These are phyloP conservation scores for Leccinum ochraceum DNA, from an alignment of 768 basidiomycete genomes.

Conservation along the genomic window DNA sequence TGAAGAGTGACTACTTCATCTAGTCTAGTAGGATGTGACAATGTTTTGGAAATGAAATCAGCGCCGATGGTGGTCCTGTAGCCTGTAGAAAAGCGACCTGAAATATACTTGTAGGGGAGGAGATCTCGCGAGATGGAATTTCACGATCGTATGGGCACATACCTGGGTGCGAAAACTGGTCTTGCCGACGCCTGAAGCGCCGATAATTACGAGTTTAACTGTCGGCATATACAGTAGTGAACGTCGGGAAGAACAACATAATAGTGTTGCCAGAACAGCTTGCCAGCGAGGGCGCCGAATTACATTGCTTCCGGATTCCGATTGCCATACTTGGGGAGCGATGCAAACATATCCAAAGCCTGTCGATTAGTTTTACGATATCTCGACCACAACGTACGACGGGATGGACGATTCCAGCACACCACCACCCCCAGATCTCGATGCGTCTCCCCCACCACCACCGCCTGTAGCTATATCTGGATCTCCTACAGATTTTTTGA, in stretches of 20 bases:
- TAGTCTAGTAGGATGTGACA: slow-evolving; percentile 58
- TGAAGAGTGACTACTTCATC: slow-evolving; percentile 66
- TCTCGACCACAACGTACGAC: background rate
- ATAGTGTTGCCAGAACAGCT: background rate
- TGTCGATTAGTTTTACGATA: background rate
- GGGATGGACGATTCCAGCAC: slow-evolving; percentile 29
- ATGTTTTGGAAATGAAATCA: slow-evolving; percentile 81
- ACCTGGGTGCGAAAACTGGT: slow-evolving; percentile 78
- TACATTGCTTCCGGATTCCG: background rate
- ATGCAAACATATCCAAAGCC: background rate
- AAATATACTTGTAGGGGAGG: slow-evolving; percentile 60
- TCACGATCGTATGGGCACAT: slow-evolving; percentile 22
- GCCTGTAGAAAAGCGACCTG: slow-evolving; percentile 69
- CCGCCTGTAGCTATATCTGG: slow-evolving; percentile 57
- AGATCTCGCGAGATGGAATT: background rate
- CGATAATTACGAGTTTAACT: slow-evolving; percentile 81
- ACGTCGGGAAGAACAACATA: slow-evolving; percentile 17
- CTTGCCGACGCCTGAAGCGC: slow-evolving; percentile 84
- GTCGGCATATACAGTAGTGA: slow-evolving; percentile 52
- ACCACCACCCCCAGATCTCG: slow-evolving; percentile 42
- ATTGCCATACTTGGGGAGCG: slow-evolving; percentile 14
- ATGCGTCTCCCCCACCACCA: slow-evolving; percentile 48
- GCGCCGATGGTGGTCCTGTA: slow-evolving; percentile 88
- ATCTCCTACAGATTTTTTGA: slow-evolving; percentile 90
- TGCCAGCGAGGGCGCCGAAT: background rate